Evolutionary conservation across 495 filamentous ascomycete genomes (phyloP).

Genomic region (Lophiostoma macrostomum): DNA sequence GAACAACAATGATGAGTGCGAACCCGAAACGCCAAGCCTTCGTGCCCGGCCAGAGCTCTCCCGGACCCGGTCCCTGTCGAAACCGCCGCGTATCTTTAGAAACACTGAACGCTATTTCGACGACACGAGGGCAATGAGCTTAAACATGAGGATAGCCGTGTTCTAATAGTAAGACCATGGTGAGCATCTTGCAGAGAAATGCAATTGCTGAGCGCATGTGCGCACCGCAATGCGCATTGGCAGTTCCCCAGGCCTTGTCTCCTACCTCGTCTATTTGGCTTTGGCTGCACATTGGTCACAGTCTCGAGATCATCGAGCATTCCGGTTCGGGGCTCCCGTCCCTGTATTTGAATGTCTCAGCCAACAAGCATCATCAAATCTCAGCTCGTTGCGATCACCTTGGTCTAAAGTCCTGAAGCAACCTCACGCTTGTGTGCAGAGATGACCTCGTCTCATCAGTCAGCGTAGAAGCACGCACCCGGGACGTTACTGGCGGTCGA

Average conservation of each 20-base stretch:
- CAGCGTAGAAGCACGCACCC: slow-evolving; percentile 1
- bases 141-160: no score
- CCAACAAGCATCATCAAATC: slow-evolving; percentile 13
- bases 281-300: background rate
- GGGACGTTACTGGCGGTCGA: background rate
- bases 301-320: background rate
- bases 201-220: no score
- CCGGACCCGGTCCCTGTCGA: slow-evolving; percentile 1
- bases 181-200: no score
- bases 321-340: slow-evolving; percentile 8
- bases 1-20: background rate
- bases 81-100: slow-evolving; percentile 24
- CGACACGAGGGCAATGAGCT: slow-evolving; percentile 23
- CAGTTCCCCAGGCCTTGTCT: no score
- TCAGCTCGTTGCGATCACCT: slow-evolving; percentile 15
- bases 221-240: no score
- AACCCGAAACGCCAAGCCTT: slow-evolving; percentile 9
- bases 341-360: background rate
- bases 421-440: background rate
- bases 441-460: slow-evolving; percentile 10
- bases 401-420: background rate
- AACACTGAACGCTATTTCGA: slow-evolving; percentile 27
- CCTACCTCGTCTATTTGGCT: background rate
- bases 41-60: no score
- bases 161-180: no score